Base-by-base conservation (phyloP, 129 eudicot genomes). In the Helianthus tuberosus region DNA sequence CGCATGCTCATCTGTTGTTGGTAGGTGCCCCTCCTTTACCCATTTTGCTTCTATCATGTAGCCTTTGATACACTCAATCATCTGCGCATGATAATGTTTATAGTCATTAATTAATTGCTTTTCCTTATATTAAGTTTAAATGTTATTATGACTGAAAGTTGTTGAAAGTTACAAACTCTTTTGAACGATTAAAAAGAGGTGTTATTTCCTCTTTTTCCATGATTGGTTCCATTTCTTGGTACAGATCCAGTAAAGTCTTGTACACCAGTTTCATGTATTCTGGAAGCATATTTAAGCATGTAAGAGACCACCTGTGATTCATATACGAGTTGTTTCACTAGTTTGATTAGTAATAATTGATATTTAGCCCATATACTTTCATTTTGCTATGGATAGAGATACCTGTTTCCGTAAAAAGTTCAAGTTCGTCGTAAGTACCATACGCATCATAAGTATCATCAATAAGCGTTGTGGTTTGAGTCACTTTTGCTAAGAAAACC, bases 371-470 rank as follows among this genome's bases (percentile, higher is more conserved):
- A 41, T 41, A 8, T 5, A 1, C 0, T 0, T 41, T 41, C 46
- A 6, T 41, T 41, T 8, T 4, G 8, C 8, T 20, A 4, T 52
- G 7, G 25, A 10, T 2, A 57, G n/a, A 57, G 3, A 27, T 67
- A 67, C 72, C n/a, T 47, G 72, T 58, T 23, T 47, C 6, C 0
- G 72, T 67, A 67, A 67, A 47, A 6, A 12, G 13, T 29, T 47
- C 12, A 67, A 67, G 72, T 67, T 67, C 72, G 1, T 62, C 23
- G 3, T 5, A 20, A 11, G 54, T 46, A 20, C 57, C 72, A 5
- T 67, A 67, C 23, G 58, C 58, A 7, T 67, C 58, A 67, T 46
- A 67, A 67, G 72, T 67, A 43, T 67, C 72, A 8, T 67, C 72
- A 47, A 67, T 11, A 67, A 12, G 1, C 0, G 58, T 47, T 11